These are phyloP conservation scores for Bombardia bombarda DNA, from an alignment of 495 filamentous ascomycete genomes.

Conservation along the genomic window DNA sequence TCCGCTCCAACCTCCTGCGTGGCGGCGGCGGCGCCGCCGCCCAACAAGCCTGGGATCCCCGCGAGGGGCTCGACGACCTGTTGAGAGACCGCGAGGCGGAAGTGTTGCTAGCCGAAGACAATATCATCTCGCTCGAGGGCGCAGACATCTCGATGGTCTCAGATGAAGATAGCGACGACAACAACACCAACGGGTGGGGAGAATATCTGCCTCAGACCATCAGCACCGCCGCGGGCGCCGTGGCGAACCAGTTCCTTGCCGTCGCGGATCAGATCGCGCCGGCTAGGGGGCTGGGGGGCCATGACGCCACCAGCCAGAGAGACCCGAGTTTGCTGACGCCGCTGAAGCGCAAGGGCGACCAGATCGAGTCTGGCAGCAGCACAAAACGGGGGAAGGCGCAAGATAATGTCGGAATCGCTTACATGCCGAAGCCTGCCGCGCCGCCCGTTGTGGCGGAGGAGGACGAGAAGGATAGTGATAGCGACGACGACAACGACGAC, in stretches of 20 bases:
- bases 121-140: neutral
- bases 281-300: too few species aligned
- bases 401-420: constrained; percentile 41
- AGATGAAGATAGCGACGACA: neutral
- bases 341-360: constrained; percentile 35
- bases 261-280: neutral
- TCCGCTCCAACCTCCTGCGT: constrained; percentile 46
- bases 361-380: neutral
- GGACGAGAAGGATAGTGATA: constrained; percentile 15
- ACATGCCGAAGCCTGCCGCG: constrained; percentile 1
- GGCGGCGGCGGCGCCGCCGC: neutral
- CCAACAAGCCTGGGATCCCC: constrained; percentile 26
- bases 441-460: neutral
- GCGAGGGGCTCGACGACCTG: constrained; percentile 6
- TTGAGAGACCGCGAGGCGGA: constrained; percentile 8
- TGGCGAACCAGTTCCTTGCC: neutral
- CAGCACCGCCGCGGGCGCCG: neutral
- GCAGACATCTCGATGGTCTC: neutral
- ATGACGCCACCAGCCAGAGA: constrained; percentile 2
- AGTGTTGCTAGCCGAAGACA: constrained; percentile 1
- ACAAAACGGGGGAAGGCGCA: constrained; percentile 4
- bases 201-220: too few species aligned
- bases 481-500: constrained; percentile 11
- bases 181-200: too few species aligned
- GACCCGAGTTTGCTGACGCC: constrained; percentile 13